Evolutionary conservation across 2,329 filamentous ascomycete genomes (phyloP), one percentile per base, ranked within the genome.

Genomic region (Penicillium sp.): DNA sequence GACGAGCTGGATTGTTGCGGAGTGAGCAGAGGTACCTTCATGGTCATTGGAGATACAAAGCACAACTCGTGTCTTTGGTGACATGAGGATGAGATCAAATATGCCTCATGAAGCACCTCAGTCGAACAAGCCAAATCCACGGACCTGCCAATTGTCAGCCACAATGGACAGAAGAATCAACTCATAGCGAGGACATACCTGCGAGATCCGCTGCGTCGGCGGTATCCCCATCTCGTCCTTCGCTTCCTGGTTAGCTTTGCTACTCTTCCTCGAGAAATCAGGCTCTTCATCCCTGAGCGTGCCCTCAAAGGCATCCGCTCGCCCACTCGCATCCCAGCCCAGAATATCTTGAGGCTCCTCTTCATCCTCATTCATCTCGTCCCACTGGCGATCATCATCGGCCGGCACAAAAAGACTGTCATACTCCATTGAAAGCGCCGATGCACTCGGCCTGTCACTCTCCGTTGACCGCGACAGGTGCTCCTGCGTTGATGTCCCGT

Each of bases 1-100:
- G 46, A 96, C 93, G 18, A 96, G 88, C 72, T 96, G 92, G 88
- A 80, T 96, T 43, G 62, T 78, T 46, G 65, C 69, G 39, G 67
- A 65, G n/a, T 73, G 67, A 70, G 41, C 19, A 10, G 18, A 24
- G 24, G 11, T 22, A 6, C 18, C 6, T 27, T 4, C 14, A 31
- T 24, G 7, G 11, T 18, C 7, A 4, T 40, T n/a, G 3, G 6
- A 18, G 9, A 31, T 31, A 16, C 13, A 2, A 22, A 14, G 39
- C 14, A 27, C 14, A 27, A 16, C 18, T 18, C 14, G 24, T 13
- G n/a, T 27, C 33, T 18, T 3, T 33, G n/a, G 16, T 19, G 47
- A 19, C 9, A n/a, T 37, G 22, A 39, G 11, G 11, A 24, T 18
- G 6, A 7, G 18, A 39, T 37, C 13, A 5, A 10, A 37, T 4